Evolutionary conservation across 2,329 filamentous ascomycete genomes (phyloP).

Genomic region (Elsinoe perseae): DNA sequence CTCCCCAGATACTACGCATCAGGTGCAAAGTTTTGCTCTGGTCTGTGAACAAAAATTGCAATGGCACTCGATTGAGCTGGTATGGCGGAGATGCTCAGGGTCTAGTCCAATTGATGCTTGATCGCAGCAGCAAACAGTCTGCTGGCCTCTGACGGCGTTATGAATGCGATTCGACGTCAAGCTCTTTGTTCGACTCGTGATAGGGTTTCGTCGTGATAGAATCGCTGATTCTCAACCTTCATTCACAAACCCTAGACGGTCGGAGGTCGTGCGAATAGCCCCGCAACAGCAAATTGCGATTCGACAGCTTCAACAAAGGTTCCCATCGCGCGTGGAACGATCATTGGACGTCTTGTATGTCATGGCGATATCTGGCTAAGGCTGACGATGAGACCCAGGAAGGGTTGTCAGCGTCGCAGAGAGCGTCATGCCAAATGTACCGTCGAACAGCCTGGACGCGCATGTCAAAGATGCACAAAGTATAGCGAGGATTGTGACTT

Average conservation of each 20-base stretch:
- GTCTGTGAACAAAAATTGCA: too few relatives aligned
- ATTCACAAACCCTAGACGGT: too few relatives aligned
- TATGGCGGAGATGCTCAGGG: too few relatives aligned
- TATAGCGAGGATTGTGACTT: conserved; percentile 20
- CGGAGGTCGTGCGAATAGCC: too few relatives aligned
- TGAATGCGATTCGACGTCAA: neutral
- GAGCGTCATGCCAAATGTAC: conserved; percentile 23
- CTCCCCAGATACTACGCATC: too few relatives aligned
- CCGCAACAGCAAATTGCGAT: neutral
- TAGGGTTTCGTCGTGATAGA: neutral
- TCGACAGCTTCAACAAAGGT: neutral
- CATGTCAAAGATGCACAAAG: conserved; percentile 22
- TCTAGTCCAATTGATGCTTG: too few relatives aligned
- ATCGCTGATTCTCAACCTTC: neutral
- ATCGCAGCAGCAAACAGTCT: neutral
- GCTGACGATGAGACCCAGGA: conserved; percentile 20
- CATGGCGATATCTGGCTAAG: neutral
- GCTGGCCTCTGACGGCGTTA: neutral
- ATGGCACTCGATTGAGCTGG: too few relatives aligned
- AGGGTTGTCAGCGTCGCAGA: conserved; percentile 23
- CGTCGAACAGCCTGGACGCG: conserved; percentile 17
- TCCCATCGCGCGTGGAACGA: neutral
- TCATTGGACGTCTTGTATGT: neutral
- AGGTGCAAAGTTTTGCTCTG: too few relatives aligned
- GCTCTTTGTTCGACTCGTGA: neutral